A percentile compares a stretch with the other conserved stretches of the same genome.
These are phyloP conservation scores for Helicocarpus griseus DNA, from an alignment of 2,329 filamentous ascomycete species.

Conservation along the genomic window DNA sequence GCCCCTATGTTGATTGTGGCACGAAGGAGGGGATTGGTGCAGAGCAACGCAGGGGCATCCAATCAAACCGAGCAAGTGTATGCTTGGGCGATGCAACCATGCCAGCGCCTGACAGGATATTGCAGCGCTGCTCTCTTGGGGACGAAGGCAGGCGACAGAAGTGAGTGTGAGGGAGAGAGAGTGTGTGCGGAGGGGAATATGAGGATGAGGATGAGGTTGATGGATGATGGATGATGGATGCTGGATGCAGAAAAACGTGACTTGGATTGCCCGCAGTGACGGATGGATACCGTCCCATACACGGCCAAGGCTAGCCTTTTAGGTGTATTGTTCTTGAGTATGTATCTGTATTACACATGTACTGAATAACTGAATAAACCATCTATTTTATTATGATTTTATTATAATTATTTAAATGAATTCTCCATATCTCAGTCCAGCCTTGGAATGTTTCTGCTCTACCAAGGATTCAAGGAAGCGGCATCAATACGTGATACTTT, in stretches of 20 bases:
- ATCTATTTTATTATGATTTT: no score
- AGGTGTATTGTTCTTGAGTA: no score
- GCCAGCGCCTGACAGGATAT: background rate
- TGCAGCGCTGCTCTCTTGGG: background rate
- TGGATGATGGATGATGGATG: no score
- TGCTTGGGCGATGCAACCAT: background rate
- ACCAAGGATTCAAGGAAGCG: no score
- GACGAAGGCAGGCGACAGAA: background rate
- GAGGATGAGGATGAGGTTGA: background rate
- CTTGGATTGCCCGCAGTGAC: background rate
- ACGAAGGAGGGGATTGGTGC: background rate
- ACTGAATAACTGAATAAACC: no score
- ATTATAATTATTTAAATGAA: no score
- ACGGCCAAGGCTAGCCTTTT: background rate
- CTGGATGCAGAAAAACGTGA: conserved; percentile 1
- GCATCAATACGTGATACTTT: no score
- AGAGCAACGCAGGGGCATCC: background rate
- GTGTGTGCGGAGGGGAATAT: background rate
- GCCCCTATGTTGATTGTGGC: background rate
- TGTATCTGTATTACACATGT: background rate
- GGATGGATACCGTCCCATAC: background rate
- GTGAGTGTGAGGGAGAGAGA: background rate
- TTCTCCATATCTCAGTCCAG: no score
- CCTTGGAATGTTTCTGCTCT: no score
- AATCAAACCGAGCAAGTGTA: background rate